Base-by-base conservation (phyloP, 495 filamentous ascomycete species). In the Penicillium odoratum region DNA sequence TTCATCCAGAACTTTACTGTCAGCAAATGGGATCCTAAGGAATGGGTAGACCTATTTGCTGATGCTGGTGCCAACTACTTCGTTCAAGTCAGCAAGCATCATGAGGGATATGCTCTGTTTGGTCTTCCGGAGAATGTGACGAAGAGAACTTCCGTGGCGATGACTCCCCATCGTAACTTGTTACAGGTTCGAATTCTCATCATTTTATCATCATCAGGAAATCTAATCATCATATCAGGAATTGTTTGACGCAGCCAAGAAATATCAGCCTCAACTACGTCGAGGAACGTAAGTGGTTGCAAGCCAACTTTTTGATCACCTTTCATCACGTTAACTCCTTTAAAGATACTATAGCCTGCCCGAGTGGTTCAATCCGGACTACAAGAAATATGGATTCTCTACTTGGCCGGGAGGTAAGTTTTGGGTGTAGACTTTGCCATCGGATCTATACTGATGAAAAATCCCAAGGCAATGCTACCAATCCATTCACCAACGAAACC, bases 311-410 rank as follows among this genome's bases (percentile, higher is more conserved):
- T 4, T 36, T 36, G 33, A 36, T 8, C 9, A 0, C 8, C 33
- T 9, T 36, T 21, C 21, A 21, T 21, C 21, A 1, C 21, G 21
- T 21, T 21, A 21, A 33, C 30, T 33, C 30, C 30, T 13, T 7
- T n/a, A 16, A 26, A 46, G 46, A 0, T 84, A 84, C 60, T 83
- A 75, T 63, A 77, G 73, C n/a, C 70, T 83, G 4, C 80, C 81
- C 0, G 81, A 83, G 62, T 84, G 82, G 82, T 83, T 81, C 56
- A 77, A 80, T 57, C 81, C 81, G 0, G 77, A 76, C 45, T 84
- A 76, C 58, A 70, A 68, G 5, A 65, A 70, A 6, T 82, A 82
- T 60, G 74, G 75, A 8, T 78, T 77, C 51, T 64, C 53, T 11
- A 34, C 44, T 7, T 75, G 67, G 71, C 70, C 73, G 3, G 74